Evolutionary conservation across 306 rosid genomes (phyloP).

Genomic region (Hylodesmum podocarpum): DNA sequence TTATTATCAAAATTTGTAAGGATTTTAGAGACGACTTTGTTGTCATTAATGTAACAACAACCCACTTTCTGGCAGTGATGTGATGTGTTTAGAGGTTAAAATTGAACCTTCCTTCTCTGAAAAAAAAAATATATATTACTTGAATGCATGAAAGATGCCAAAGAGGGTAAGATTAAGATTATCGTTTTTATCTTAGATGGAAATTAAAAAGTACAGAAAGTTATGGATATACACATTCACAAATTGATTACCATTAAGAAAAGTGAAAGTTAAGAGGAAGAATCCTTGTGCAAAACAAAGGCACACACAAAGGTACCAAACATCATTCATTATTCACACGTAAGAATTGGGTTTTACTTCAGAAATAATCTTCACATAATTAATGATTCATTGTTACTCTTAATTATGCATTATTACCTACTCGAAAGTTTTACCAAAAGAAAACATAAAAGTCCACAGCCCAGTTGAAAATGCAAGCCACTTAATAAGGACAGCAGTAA

Average conservation of each 20-base stretch:
- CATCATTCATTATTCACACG: conserved; percentile 34
- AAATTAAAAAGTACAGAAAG: conserved; percentile 22
- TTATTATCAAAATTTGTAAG: conserved; percentile 7
- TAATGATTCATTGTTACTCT: conserved; percentile 41
- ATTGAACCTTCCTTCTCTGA: background rate
- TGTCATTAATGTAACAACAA: conserved; percentile 26
- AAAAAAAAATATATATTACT: background rate
- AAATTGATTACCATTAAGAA: conserved; percentile 20
- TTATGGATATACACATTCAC: background rate
- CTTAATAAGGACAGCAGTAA: conserved; percentile 51
- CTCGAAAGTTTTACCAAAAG: conserved; percentile 36
- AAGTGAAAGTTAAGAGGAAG: conserved; percentile 18
- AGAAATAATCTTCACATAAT: conserved; percentile 46
- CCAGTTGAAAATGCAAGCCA: conserved; percentile 41
- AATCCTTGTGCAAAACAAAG: conserved; percentile 15
- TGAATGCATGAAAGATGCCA: conserved; percentile 13
- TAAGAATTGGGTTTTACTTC: conserved; percentile 39
- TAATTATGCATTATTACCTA: conserved; percentile 43
- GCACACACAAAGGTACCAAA: conserved; percentile 27
- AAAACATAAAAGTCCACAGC: conserved; percentile 36
- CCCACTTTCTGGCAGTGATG: conserved; percentile 22
- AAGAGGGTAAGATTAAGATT: conserved; percentile 13
- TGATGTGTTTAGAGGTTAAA: conserved; percentile 8
- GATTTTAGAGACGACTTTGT: conserved; percentile 17
- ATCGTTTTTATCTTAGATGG: background rate